These are phyloP conservation scores for Salvia sclarea DNA, from an alignment of 305 asterid genomes.

Conservation along the genomic window DNA sequence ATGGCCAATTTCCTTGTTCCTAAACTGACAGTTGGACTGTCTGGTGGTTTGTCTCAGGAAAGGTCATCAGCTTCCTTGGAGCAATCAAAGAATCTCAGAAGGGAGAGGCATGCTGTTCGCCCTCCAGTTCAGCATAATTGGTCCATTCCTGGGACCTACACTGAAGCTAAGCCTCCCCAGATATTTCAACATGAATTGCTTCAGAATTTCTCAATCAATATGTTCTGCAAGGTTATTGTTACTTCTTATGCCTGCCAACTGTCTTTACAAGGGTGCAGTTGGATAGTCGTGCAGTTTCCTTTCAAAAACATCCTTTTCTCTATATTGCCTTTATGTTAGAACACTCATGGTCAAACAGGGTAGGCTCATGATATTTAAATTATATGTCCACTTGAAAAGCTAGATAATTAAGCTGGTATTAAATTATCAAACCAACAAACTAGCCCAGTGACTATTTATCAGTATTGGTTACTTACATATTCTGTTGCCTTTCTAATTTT, in stretches of 20 bases:
- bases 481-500: not conserved
- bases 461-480: not conserved
- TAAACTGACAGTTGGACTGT: constrained; percentile 74
- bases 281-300: not conserved
- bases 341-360: constrained; percentile 15
- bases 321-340: not conserved
- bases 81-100: constrained; percentile 56
- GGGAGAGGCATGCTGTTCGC: constrained; percentile 93
- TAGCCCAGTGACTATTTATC: not conserved
- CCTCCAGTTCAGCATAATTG: constrained; percentile 98
- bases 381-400: constrained; percentile 8
- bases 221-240: constrained; percentile 86
- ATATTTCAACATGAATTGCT: constrained; percentile 98
- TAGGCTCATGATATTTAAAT: not conserved
- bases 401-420: constrained; percentile 16
- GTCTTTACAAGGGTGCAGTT: constrained; percentile 17
- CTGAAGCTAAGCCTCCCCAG: constrained; percentile 63
- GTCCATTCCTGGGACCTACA: constrained; percentile 74
- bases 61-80: constrained; percentile 64
- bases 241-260: not conserved
- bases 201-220: constrained; percentile 88
- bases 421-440: constrained; percentile 15
- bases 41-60: constrained; percentile 68
- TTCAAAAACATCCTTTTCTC: constrained; percentile 5
- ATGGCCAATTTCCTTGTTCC: constrained; percentile 97